Percentiles rank a stretch among this genome's conserved stretches.
These are phyloP conservation scores for Lycium barbarum DNA, from an alignment of 257 asterid species.

Conservation along the genomic window DNA sequence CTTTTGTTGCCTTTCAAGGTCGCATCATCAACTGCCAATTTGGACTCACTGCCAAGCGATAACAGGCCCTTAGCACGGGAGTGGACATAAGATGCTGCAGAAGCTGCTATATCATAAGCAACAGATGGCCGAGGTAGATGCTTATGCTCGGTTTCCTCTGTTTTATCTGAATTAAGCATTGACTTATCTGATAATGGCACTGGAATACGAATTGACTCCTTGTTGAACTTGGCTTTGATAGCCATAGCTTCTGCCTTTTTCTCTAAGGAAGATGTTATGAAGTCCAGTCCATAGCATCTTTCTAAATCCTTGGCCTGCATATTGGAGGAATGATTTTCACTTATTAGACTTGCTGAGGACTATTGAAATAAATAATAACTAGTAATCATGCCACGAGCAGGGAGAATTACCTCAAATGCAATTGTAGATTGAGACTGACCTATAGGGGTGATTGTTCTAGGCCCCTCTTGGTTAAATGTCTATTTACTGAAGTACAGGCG, in stretches of 20 bases:
- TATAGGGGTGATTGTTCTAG: not conserved
- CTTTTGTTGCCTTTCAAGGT: constrained; percentile 11
- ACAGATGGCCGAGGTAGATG: constrained; percentile 44
- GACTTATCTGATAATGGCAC: constrained; percentile 21
- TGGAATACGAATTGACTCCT: constrained; percentile 43
- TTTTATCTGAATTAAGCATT: constrained; percentile 29
- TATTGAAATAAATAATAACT: not conserved
- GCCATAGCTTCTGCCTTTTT: constrained; percentile 73
- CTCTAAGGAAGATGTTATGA: constrained; percentile 80
- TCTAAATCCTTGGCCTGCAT: constrained; percentile 73
- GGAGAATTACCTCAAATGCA: not conserved
- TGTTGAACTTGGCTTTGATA: constrained; percentile 47
- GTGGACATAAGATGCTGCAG: constrained; percentile 79
- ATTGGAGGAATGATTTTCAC: not conserved
- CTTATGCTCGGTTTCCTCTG: constrained; percentile 31
- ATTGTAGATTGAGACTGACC: not conserved
- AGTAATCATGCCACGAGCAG: not conserved
- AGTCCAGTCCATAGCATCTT: constrained; percentile 67
- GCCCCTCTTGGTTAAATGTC: not conserved
- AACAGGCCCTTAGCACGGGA: constrained; percentile 52
- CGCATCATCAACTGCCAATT: constrained; percentile 20
- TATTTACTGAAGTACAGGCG: not conserved
- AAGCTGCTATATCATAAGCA: constrained; percentile 85
- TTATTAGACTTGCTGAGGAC: not conserved
- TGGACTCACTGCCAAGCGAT: constrained; percentile 42